Evolutionary conservation across 148 eudicot species (phyloP), one percentile per base, ranked within the genome.

Genomic region (Vaccinium macrocarpon): DNA sequence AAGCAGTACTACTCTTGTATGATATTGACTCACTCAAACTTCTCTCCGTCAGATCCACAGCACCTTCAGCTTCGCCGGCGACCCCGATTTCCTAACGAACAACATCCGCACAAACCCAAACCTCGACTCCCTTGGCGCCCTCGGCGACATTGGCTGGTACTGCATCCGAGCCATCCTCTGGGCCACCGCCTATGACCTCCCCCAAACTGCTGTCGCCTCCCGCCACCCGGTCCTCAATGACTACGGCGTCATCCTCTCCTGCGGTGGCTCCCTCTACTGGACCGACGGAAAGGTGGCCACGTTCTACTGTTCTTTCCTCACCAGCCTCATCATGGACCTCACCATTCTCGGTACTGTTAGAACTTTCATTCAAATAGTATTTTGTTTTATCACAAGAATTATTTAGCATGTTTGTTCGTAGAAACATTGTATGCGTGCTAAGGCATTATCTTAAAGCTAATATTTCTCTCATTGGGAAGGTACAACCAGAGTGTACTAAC

Each of bases 71-170:
- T 92, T 87, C 74, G 85, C 86, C n/a, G 91, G 57, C 1, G 88
- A 86, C 50, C 52, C 51, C 0, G 81, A 90, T 25, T 92, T 92
- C 71, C 94, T 92, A 4, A 57, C 88, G 53, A 89, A 89, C 59
- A 87, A 92, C 88, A 92, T 92, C n/a, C 94, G 93, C 15, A 93
- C 90, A 32, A 88, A 84, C 86, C 92, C 94, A 16, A 87, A 89
- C 21, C 92, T 92, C 0, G 94, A 92, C 46, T 81, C 87, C 51
- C 91, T 92, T 32, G 94, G 94, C 46, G 93, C 93, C 9, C 91
- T 92, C 0, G 94, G 94, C 2, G 94, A 92, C 46, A 7, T 78
- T 62, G 90, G 94, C 27, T 92, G 94, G 94, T 92, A 92, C 76
- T 89, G 94, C 87, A 88, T 89, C 59, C 81, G 92, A 42, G 92